phyloP scores from a whole-genome alignment of 371 early-diverging fungal species.

The Mucor ambiguus region DNA sequence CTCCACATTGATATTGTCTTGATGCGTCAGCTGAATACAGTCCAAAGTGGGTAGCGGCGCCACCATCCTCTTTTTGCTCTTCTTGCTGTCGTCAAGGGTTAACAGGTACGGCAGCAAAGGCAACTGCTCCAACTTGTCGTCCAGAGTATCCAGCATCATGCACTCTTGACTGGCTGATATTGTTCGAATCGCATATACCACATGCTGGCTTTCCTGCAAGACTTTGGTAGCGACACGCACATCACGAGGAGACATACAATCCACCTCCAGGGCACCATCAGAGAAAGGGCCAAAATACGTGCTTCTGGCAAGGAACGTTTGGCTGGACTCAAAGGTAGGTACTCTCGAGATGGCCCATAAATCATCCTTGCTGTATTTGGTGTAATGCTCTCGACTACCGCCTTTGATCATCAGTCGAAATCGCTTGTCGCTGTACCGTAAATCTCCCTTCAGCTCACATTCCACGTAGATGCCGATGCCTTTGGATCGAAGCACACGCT shows the following conservation, averaged over 20 bases:
- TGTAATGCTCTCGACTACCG: slow-evolving; percentile 49
- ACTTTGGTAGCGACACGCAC: slow-evolving; percentile 35
- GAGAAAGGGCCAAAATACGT: slow-evolving; percentile 64
- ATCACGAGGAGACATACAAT: slow-evolving; percentile 53
- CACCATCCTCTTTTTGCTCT: slow-evolving; percentile 23
- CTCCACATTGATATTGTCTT: slow-evolving; percentile 52
- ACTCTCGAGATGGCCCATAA: slow-evolving; percentile 67
- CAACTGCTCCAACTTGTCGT: slow-evolving; percentile 42
- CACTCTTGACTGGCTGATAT: slow-evolving; percentile 73
- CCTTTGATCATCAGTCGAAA: slow-evolving; percentile 34
- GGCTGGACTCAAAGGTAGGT: slow-evolving; percentile 47
- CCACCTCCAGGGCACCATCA: slow-evolving; percentile 50
- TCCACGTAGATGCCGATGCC: slow-evolving; percentile 41
- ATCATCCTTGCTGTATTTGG: slow-evolving; percentile 63
- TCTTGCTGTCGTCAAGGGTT: slow-evolving; percentile 8
- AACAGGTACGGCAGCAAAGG: slow-evolving; percentile 57
- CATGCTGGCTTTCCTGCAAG: slow-evolving; percentile 7
- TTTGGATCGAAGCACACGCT: slow-evolving; percentile 38
- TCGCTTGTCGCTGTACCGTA: slow-evolving; percentile 3
- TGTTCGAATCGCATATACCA: slow-evolving; percentile 65
- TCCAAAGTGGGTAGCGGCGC: slow-evolving; percentile 19
- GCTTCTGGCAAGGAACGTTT: slow-evolving; percentile 59
- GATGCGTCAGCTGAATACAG: slow-evolving; percentile 36
- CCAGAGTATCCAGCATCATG: slow-evolving; percentile 70
- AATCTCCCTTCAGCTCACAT: slow-evolving; percentile 23